These are phyloP conservation scores for Marasmius oreades DNA, from an alignment of 1,284 basidiomycete species.

Conservation along the genomic window DNA sequence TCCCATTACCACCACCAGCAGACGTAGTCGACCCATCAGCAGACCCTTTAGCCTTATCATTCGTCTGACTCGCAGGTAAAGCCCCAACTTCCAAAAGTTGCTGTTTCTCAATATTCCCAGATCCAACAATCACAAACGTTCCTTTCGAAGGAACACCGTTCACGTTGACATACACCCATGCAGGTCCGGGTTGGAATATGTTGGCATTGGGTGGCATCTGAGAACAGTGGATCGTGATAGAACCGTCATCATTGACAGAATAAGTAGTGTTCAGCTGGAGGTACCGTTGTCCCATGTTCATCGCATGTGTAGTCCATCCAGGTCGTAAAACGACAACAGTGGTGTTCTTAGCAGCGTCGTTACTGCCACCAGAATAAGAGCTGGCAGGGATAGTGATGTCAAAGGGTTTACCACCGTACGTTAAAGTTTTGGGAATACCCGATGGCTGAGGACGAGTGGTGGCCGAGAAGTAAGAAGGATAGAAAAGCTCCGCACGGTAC, in stretches of 20 bases:
- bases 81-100: conserved; percentile 38
- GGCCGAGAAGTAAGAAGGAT: conserved; percentile 79
- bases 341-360: conserved; percentile 73
- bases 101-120: conserved; percentile 71
- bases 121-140: conserved; percentile 74
- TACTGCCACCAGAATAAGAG: conserved; percentile 64
- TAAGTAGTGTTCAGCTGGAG: conserved; percentile 79
- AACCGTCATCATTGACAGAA: conserved; percentile 75
- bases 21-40: conserved; percentile 27
- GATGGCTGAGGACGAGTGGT: conserved; percentile 66
- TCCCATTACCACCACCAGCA: background rate
- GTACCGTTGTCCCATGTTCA: conserved; percentile 91
- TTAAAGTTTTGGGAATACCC: conserved; percentile 69
- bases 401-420: conserved; percentile 84
- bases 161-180: conserved; percentile 76
- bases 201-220: conserved; percentile 82
- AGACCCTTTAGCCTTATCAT: conserved; percentile 37
- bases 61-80: conserved; percentile 51
- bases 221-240: conserved; percentile 71
- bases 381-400: conserved; percentile 53
- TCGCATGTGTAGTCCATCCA: conserved; percentile 93
- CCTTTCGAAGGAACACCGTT: conserved; percentile 84
- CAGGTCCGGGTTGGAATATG: conserved; percentile 84
- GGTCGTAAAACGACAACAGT: conserved; percentile 80
- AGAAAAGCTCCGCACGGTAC: conserved; percentile 86